A percentile compares a stretch with the other conserved stretches of the same genome.
Conservation (phyloP, 1,284 basidiomycete species). For the Rhodotorula sp. region DNA sequence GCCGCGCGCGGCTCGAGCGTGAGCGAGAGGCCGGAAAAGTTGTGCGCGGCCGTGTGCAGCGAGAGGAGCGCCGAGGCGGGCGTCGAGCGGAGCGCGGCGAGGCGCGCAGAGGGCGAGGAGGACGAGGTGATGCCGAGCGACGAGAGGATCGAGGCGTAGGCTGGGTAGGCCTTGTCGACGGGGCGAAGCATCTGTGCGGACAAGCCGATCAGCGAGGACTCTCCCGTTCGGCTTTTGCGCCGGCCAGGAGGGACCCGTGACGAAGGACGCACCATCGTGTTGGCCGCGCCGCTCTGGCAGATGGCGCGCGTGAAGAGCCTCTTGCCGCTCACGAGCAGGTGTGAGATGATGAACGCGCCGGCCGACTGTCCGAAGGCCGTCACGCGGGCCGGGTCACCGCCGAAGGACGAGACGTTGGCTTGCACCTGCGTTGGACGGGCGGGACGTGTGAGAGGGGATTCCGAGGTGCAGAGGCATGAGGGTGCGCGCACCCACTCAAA, state of each 20-base stretch:
- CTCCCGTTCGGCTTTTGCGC: background rate
- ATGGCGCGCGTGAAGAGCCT: slow-evolving; percentile 33
- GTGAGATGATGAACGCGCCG: slow-evolving; percentile 34
- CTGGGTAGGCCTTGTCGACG: slow-evolving; percentile 23
- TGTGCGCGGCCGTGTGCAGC: slow-evolving; percentile 23
- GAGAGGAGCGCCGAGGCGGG: slow-evolving; percentile 12
- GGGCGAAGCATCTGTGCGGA: slow-evolving; percentile 27
- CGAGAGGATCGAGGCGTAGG: slow-evolving; percentile 19
- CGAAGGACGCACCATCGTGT: slow-evolving; percentile 22
- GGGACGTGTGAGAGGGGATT: background rate
- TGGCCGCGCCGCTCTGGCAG: slow-evolving; percentile 31
- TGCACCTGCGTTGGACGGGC: slow-evolving; percentile 12
- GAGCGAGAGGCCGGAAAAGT: slow-evolving; percentile 18
- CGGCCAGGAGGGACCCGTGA: background rate
- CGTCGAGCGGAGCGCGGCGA: slow-evolving; percentile 21
- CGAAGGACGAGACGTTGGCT: slow-evolving; percentile 31
- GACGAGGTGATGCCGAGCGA: slow-evolving; percentile 11
- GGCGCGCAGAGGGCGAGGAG: slow-evolving; percentile 1
- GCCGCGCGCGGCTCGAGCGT: slow-evolving; percentile 22
- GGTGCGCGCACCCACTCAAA: slow-evolving; percentile 31
- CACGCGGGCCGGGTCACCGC: slow-evolving; percentile 27
- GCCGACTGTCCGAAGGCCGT: slow-evolving; percentile 38
- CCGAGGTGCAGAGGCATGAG: background rate
- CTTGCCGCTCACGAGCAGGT: slow-evolving; percentile 31
- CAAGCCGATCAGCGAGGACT: no score